Evolutionary conservation across 1,284 basidiomycete genomes (phyloP).

Genomic region (Fomitiporia mediterranea): DNA sequence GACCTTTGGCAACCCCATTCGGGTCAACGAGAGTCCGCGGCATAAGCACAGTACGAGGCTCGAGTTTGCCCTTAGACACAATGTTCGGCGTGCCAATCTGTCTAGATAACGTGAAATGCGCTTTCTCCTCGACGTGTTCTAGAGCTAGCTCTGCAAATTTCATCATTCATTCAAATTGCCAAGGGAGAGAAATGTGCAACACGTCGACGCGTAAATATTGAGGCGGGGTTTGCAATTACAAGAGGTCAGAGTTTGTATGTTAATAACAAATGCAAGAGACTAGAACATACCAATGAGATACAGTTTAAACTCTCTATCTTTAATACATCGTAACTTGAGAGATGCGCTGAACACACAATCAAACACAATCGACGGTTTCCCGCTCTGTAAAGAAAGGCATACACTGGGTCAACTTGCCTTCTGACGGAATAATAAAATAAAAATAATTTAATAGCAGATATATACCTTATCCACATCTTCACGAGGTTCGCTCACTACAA

Average conservation of each 20-base stretch:
- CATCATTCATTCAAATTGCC: too few species aligned
- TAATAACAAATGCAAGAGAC: slow-evolving; percentile 11
- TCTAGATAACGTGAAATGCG: slow-evolving; percentile 50
- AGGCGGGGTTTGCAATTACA: too few species aligned
- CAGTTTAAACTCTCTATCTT: slow-evolving; percentile 58
- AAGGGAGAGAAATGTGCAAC: too few species aligned
- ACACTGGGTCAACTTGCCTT: too few species aligned
- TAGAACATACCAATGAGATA: slow-evolving; percentile 54
- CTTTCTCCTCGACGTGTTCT: slow-evolving; percentile 61
- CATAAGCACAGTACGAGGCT: slow-evolving; percentile 50
- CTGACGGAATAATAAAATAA: too few species aligned
- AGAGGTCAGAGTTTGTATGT: too few species aligned
- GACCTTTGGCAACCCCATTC: slow-evolving; percentile 25
- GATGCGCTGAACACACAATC: slow-evolving; percentile 61
- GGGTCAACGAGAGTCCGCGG: slow-evolving; percentile 36
- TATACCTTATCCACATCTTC: slow-evolving; percentile 61
- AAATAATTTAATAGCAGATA: not conserved
- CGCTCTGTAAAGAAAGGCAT: slow-evolving; percentile 39
- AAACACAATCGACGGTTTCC: slow-evolving; percentile 61
- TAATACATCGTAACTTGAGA: slow-evolving; percentile 52
- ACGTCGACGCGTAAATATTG: too few species aligned
- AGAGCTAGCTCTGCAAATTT: slow-evolving; percentile 55
- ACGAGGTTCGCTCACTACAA: slow-evolving; percentile 63
- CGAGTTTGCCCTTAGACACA: slow-evolving; percentile 57
- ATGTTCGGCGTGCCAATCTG: slow-evolving; percentile 68